phyloP scores from a whole-genome alignment of 305 asterid genomes.

The Lippia alba region DNA sequence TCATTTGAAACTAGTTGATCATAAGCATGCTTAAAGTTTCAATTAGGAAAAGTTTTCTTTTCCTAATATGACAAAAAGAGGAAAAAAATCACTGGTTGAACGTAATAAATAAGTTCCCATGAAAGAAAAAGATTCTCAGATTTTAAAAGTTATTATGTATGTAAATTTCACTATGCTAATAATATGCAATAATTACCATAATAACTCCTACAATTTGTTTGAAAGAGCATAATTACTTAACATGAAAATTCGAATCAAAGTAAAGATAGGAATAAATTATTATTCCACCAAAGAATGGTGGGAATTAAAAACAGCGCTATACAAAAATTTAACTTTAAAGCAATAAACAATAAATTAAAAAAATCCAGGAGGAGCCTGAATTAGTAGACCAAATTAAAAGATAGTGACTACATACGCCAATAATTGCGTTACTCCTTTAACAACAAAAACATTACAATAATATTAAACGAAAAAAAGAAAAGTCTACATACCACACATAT shows the following conservation, averaged over 20 bases:
- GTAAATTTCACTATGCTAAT: too few relatives aligned
- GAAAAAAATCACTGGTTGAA: too few relatives aligned
- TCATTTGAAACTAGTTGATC: too few relatives aligned
- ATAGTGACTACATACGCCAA: constrained; percentile 37
- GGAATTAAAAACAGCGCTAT: constrained; percentile 1
- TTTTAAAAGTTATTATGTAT: too few relatives aligned
- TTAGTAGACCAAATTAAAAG: constrained; percentile 33
- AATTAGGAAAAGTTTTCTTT: too few relatives aligned
- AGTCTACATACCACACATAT: constrained; percentile 27
- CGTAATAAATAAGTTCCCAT: too few relatives aligned
- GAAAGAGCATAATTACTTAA: too few relatives aligned
- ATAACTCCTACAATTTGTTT: too few relatives aligned
- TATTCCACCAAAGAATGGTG: neutral
- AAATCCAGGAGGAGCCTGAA: neutral
- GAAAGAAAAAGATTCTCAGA: too few relatives aligned
- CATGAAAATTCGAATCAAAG: neutral
- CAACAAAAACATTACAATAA: neutral
- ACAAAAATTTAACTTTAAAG: constrained; percentile 15
- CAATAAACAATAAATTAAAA: constrained; percentile 18
- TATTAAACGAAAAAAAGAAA: neutral
- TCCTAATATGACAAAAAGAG: too few relatives aligned
- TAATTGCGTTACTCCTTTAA: constrained; percentile 41
- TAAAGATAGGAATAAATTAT: neutral
- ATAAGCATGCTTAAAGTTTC: too few relatives aligned
- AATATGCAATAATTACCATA: too few relatives aligned